A percentile compares a stretch with the other conserved stretches of the same genome.
These are phyloP conservation scores for Fomitopsis pinicola DNA, from an alignment of 1,284 basidiomycete species.

Conservation along the genomic window DNA sequence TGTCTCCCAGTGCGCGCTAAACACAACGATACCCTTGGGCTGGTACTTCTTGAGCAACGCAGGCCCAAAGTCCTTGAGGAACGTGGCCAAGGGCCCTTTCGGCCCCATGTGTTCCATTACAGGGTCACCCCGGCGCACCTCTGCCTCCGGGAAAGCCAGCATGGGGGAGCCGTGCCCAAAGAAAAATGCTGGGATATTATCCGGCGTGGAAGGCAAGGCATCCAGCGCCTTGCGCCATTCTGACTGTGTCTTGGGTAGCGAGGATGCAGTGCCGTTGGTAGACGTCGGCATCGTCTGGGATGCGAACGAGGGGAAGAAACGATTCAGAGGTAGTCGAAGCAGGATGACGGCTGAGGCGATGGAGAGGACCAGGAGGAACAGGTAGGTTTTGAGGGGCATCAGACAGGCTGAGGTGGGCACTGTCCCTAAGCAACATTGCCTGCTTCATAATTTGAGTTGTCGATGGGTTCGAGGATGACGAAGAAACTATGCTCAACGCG, in stretches of 20 bases:
- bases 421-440: not conserved
- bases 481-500: not conserved
- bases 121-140: constrained; percentile 15
- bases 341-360: constrained; percentile 17
- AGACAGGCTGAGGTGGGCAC: not conserved
- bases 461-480: not conserved
- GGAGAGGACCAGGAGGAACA: constrained; percentile 6
- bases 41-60: constrained; percentile 64
- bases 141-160: constrained; percentile 36
- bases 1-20: constrained; percentile 81
- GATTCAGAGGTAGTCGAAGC: constrained; percentile 12
- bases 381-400: not conserved
- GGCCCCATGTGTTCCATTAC: constrained; percentile 40
- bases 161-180: constrained; percentile 69
- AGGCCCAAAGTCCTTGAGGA: constrained; percentile 68
- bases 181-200: constrained; percentile 70
- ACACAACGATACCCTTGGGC: constrained; percentile 72
- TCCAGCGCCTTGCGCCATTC: constrained; percentile 59
- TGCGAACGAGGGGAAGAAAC: constrained; percentile 9
- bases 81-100: constrained; percentile 51
- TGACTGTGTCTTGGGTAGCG: constrained; percentile 31
- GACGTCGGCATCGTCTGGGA: constrained; percentile 19
- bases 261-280: constrained; percentile 7
- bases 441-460: not conserved
- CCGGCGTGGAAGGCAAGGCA: constrained; percentile 52